Base-by-base conservation (phyloP, 1,139 yeast genomes). In the Sugiyamaella sp. region DNA sequence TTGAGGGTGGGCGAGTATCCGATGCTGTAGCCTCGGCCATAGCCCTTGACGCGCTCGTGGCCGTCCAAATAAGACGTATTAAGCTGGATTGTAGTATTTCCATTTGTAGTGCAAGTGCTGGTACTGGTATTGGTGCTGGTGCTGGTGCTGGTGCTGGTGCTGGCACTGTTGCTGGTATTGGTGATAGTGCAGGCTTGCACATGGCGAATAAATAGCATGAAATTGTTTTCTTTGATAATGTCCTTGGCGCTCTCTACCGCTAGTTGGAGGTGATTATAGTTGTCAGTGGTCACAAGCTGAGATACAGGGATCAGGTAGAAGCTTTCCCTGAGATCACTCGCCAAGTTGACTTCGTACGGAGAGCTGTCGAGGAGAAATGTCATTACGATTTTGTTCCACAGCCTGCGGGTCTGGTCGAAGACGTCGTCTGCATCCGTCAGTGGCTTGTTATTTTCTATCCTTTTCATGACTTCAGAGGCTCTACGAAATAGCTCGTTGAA, bases 271-370 rank as follows among this genome's bases (percentile, higher is more conserved):
- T 52, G 53, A 4, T 52, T 46, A 14, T 38, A 40, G 25, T 41
- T 24, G 6, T 37, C 47, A 1, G 35, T 10, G 5, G 27, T 27
- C 14, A 45, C 25, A 16, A 49, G 33, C 42, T 55, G 55, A 12
- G 44, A 47, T 20, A 61, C 43, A 54, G 63, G 64, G 22, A 58
- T 57, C 24, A 60, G 47, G 42, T 64, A 65, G 19, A 63, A 68
- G 42, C 65, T 64, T 38, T 69, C 73, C 54, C 63, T 62, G 65
- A 69, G 63, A 51, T 68, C 58, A 17, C 68, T 71, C 53, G 57
- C 66, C 25, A 71, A 58, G 47, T 70, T 71, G 46, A 71, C 60
- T 55, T 71, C 74, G 16, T 68, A 63, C 3, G 69, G 65, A 12
- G 71, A 57, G 46, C 65, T 66, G 3, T 59, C 57, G 22, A 57